Percentiles rank a stretch among this genome's conserved stretches.
Conservation (phyloP, 257 asterid species). For the Scutellaria barbata region DNA sequence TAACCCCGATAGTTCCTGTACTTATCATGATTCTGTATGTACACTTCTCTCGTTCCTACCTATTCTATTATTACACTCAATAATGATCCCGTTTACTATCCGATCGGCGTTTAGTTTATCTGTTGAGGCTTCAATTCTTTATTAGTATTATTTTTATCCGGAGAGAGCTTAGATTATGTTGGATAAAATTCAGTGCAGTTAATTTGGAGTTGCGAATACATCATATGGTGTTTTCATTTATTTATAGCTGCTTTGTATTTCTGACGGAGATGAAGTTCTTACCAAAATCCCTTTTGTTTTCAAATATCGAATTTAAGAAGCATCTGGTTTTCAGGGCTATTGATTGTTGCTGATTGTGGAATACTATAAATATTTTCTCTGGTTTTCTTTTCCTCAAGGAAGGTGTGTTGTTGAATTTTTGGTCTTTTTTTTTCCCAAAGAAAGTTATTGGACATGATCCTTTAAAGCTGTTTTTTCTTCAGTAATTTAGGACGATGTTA, state of each 20-base stretch:
- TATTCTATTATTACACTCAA: conserved; percentile 36
- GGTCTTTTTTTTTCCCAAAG: too few relatives aligned
- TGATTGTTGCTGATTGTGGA: conserved; percentile 10
- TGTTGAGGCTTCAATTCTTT: neutral
- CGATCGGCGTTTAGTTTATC: conserved; percentile 26
- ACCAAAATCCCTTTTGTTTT: neutral
- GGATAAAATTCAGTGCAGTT: neutral
- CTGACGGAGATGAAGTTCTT: neutral
- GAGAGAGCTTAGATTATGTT: neutral
- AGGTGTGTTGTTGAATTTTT: neutral
- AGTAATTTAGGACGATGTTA: neutral
- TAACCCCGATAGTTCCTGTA: conserved; percentile 71
- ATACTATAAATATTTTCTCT: neutral
- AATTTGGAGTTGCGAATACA: conserved; percentile 5
- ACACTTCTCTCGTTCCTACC: conserved; percentile 26
- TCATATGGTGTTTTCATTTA: neutral
- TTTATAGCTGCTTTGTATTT: conserved; percentile 2
- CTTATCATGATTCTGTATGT: conserved; percentile 70
- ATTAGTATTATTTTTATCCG: neutral
- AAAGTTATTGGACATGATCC: neutral
- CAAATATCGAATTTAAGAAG: conserved; percentile 1
- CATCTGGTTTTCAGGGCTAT: conserved; percentile 17
- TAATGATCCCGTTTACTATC: conserved; percentile 45
- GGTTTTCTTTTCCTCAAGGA: neutral
- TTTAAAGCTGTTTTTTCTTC: neutral